Evolutionary conservation across 306 rosid genomes (phyloP), one percentile per base, ranked within the genome.

Genomic region (Chamaecrista fasciculata): DNA sequence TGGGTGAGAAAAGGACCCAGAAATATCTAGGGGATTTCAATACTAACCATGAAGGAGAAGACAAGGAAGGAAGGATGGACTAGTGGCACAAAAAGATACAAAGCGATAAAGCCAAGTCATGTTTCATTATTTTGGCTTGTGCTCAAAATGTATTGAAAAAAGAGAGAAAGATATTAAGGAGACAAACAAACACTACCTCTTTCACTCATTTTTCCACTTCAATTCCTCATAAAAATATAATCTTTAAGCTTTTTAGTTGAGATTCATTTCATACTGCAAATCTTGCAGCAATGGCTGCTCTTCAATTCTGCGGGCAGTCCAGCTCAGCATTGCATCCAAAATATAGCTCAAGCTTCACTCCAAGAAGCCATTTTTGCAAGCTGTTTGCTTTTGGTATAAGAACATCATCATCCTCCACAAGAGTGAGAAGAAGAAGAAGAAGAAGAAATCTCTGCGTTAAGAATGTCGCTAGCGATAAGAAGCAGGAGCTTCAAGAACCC

Each of bases 401-500:
- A 70, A 81, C 78, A 39, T 60, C 78, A 39, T 65, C 76, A 36
- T 60, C 70, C 50, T 72, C 84, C 65, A 37, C 67, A 25, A 55
- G 57, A 69, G 24, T 64, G 63, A 71, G 74, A 52, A 69, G 72
- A 52, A 79, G 81, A 79, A 33, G 36, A 52, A 69, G 72, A 52
- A 79, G 81, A 79, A 33, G 36, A 33, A 81, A 68, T 53, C 78
- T 86, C 14, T 44, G 37, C 2, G 85, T 77, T 61, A 84, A 69
- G 78, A 86, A 69, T 71, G 75, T 76, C 64, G 75, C 80, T 52
- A 84, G 82, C 9, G 76, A 86, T 76, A 72, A 55, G 50, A 74
- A 60, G 70, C 76, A 77, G 81, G 77, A 80, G 57, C 58, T 75
- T 53, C 49, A 79, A 24, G 83, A 79, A 64, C 31, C 57, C 16